These are phyloP conservation scores for Choiromyces venosus DNA, from an alignment of 495 filamentous ascomycete species.

Conservation along the genomic window DNA sequence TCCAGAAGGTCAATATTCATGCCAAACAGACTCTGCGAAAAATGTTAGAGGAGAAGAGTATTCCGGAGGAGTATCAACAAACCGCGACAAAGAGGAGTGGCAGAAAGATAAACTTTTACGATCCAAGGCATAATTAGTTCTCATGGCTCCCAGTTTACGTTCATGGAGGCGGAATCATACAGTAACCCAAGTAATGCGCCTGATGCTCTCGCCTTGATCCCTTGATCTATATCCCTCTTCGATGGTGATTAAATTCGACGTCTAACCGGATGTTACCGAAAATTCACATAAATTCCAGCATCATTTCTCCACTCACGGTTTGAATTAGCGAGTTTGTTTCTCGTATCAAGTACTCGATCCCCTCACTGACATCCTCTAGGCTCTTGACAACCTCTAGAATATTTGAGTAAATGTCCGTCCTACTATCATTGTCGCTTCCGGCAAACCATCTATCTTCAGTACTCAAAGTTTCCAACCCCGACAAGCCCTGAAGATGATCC, in stretches of 20 bases:
- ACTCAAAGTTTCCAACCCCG: not conserved
- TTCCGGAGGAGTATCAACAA: not conserved
- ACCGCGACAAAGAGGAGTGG: slow-evolving; percentile 36
- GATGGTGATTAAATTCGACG: slow-evolving; percentile 34
- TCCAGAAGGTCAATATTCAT: slow-evolving; percentile 16
- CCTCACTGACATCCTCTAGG: not conserved
- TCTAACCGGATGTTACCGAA: slow-evolving; percentile 6
- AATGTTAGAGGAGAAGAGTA: not conserved
- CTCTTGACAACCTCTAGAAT: not conserved
- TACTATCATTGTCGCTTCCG: not conserved
- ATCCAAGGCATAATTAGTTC: not conserved
- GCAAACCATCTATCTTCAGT: not conserved
- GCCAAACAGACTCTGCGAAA: slow-evolving; percentile 17
- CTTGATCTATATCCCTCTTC: slow-evolving; percentile 34
- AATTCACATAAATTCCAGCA: not conserved
- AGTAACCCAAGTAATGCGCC: slow-evolving; percentile 37
- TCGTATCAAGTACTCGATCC: not conserved
- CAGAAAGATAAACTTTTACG: slow-evolving; percentile 34
- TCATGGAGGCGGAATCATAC: slow-evolving; percentile 9
- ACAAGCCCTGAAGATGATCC: not conserved
- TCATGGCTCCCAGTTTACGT: not conserved
- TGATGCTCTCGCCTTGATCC: slow-evolving; percentile 33
- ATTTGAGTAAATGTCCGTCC: not conserved
- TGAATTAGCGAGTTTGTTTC: not conserved
- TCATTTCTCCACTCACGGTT: not conserved